phyloP scores from a whole-genome alignment of 495 filamentous ascomycete genomes.

The Hyaloscypha variabilis region DNA sequence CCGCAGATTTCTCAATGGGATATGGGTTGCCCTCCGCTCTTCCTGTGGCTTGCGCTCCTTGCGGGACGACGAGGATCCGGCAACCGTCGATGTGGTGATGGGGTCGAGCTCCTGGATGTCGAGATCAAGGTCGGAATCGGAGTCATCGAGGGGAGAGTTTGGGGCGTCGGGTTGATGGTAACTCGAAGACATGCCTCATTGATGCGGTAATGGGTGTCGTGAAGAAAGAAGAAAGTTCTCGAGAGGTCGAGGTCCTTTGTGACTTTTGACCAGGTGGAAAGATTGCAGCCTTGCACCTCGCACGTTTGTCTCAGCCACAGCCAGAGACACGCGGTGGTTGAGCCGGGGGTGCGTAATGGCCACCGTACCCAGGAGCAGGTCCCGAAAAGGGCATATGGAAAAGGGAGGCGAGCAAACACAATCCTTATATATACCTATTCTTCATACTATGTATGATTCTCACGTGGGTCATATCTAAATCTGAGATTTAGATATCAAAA shows the following conservation, averaged over 20 bases:
- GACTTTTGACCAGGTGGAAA: constrained; percentile 2
- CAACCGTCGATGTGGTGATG: constrained; percentile 39
- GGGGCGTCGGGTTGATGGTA: constrained; percentile 47
- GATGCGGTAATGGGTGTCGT: constrained; percentile 23
- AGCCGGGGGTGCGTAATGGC: not conserved
- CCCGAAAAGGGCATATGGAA: not conserved
- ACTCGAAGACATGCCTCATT: constrained; percentile 53
- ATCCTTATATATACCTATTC: not conserved
- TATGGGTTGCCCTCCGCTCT: constrained; percentile 49
- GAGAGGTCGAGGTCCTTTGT: not conserved
- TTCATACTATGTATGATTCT: not conserved
- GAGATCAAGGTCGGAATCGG: constrained; percentile 67
- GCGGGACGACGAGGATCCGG: constrained; percentile 24
- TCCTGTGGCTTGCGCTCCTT: constrained; percentile 47
- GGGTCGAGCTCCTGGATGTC: constrained; percentile 71
- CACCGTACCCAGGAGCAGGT: not conserved
- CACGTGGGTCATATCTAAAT: not conserved
- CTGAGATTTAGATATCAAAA: not conserved
- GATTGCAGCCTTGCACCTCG: constrained; percentile 21
- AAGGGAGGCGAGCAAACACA: not conserved
- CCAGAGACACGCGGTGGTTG: constrained; percentile 9
- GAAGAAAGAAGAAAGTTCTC: constrained; percentile 9
- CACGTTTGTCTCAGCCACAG: constrained; percentile 32
- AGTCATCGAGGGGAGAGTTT: constrained; percentile 54
- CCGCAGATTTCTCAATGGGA: constrained; percentile 72